Evolutionary conservation across 2,329 filamentous ascomycete genomes (phyloP), one percentile per base, ranked within the genome.

Genomic region (Verticillium albo-atrum): DNA sequence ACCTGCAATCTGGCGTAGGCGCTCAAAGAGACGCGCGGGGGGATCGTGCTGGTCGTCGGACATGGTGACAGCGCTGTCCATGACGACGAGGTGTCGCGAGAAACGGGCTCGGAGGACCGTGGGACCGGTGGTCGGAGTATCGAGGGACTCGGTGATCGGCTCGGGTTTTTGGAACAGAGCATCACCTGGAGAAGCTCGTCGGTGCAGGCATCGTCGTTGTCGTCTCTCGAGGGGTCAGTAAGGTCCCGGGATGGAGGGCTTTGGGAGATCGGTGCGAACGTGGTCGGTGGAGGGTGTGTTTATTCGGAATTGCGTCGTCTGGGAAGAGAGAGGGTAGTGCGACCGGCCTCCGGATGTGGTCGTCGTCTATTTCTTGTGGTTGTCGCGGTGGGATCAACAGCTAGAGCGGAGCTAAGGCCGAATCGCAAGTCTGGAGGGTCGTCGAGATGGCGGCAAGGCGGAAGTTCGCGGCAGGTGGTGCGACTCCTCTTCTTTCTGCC

Each of bases 1-100:
- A 57, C 89, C 89, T 53, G 87, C 82, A 64, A 93, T 81, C 71
- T 91, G 88, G 63, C 84, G 82, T 65, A 93, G 80, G 56, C 90
- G 85, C 71, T 92, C 89, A 67, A 88, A 89, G 57, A 93, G 82
- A 67, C 87, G 85, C 65, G 82, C 79, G 51, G 88, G 89, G 61
- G 88, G 87, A 70, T 87, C 84, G 68, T 84, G 77, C 67, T 78
- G 74, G 72, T 85, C 81, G 70, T 85, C 82, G 67, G 74, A 73
- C 73, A 77, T 73, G 71, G 77, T 72, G 64, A 74, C 72, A 69
- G 76, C 72, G 71, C 77, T 75, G 72, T 84, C 82, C 82, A 85
- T 85, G 68, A 65, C 77, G 72, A 65, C 65, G 58, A 53, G 63
- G 54, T 58, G 42, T n/a, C 42, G 42, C 42, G n/a, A 17, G n/a